Base-by-base conservation (phyloP, 1,139 yeast species). In the Pichia sp. region DNA sequence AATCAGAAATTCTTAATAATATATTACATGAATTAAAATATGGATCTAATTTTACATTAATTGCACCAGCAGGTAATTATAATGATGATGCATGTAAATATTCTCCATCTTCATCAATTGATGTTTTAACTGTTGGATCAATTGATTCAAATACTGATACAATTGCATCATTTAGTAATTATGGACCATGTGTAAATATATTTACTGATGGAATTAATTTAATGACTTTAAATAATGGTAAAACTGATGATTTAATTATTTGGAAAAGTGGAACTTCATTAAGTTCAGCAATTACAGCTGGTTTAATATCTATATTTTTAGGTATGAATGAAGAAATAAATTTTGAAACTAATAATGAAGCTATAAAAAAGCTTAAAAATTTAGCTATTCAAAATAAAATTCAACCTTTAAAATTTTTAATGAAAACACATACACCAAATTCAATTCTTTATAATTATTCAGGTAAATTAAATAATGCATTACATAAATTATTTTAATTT, bases 41-140 rank as follows among this genome's bases (percentile, higher is more conserved):
- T 5, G 67, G 70, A 8, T 69, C 79, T 1, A 95, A 95, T 0
- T 59, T 86, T 35, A 78, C 84, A 1, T 68, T 86, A n/a, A 85
- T 85, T n/a, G 88, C 74, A 1, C 93, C 95, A 0, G 95, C 95
- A 1, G 96, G 96, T 0, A 87, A 87, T 57, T 69, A 78, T 23
- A 79, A 80, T 51, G 60, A 70, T 11, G 76, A 84, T 56, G 89
- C 95, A 0, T 86, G 95, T 54, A 57, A 69, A 42, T 74, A 78
- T 26, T 80, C 89, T 42, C 96, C 96, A 0, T 91, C 93, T 0
- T 78, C 88, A 35, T 78, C 88, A 1, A 64, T 64, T 1, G 64
- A 66, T 24, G 93, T 85, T 0, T 74, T 87, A 5, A 81, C 93
- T 0, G 88, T 86, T 4, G 95, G 95, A 1, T 91, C 95, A 2